Conservation (phyloP, 139 green algal genomes). For the Spirogloea muscicola region DNA sequence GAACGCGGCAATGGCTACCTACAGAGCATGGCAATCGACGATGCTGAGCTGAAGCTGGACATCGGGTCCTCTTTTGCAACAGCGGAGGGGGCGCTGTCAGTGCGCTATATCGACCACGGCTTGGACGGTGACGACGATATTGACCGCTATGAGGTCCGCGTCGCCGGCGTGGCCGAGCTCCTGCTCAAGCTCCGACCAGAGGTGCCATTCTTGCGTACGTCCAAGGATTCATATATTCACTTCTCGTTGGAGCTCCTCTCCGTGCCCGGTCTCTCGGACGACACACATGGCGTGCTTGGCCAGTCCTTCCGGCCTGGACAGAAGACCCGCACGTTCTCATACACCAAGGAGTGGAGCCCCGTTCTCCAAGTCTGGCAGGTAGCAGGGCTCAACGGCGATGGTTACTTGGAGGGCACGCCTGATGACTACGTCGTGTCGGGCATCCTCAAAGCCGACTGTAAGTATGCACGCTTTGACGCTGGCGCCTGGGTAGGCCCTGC, state of each 20-base stretch:
- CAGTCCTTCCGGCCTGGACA: conserved; percentile 14
- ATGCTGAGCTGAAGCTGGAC: no score
- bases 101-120: neutral
- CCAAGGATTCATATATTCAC: neutral
- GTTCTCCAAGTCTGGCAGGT: neutral
- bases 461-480: conserved; percentile 5
- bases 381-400: conserved; percentile 1
- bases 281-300: conserved; percentile 21
- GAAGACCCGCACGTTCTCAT: neutral
- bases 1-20: conserved; percentile 12
- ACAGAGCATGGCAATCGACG: neutral
- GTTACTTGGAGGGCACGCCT: conserved; percentile 9
- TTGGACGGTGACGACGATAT: neutral
- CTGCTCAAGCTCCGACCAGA: conserved; percentile 9
- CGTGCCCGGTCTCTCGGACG: neutral
- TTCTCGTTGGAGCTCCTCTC: conserved; percentile 15
- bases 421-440: conserved; percentile 6
- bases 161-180: conserved; percentile 5
- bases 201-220: neutral
- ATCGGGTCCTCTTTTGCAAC: no score
- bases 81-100: neutral
- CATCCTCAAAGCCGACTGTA: conserved; percentile 11
- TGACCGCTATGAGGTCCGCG: neutral
- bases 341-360: neutral
- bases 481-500: no score